Conservation (phyloP, 1,284 basidiomycete genomes). For the Fomitopsis schrenkii region DNA sequence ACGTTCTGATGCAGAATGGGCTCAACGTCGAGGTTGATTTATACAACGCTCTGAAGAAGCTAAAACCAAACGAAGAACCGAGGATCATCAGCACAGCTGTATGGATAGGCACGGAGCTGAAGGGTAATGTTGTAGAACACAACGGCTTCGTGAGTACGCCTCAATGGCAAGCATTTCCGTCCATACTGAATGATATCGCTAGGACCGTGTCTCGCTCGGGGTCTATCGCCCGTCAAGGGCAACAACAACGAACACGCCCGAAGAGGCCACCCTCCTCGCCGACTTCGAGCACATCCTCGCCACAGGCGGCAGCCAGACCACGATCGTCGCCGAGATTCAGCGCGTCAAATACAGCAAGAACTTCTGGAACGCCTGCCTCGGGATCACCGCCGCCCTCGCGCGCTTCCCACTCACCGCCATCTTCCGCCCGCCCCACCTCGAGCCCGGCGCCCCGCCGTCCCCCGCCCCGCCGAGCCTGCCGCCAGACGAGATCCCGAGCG, state of each 20-base stretch:
- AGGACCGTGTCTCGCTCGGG: constrained; percentile 52
- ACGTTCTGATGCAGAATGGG: constrained; percentile 76
- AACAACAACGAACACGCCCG: constrained; percentile 37
- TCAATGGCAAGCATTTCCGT: neutral
- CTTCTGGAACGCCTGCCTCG: constrained; percentile 59
- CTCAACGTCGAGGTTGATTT: constrained; percentile 71
- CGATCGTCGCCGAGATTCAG: constrained; percentile 55
- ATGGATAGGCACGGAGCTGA: constrained; percentile 50
- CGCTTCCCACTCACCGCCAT: constrained; percentile 47
- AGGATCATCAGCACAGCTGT: constrained; percentile 52
- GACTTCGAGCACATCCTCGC: constrained; percentile 44
- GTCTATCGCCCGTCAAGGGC: constrained; percentile 45
- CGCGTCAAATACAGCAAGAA: constrained; percentile 61
- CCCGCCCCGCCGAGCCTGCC: constrained; percentile 13
- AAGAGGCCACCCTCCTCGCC: constrained; percentile 40
- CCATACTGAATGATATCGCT: neutral
- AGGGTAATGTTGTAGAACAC: constrained; percentile 46
- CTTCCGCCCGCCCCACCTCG: constrained; percentile 40
- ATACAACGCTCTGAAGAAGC: constrained; percentile 45
- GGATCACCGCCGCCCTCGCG: constrained; percentile 48
- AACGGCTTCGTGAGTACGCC: constrained; percentile 41
- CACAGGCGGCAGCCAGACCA: constrained; percentile 44
- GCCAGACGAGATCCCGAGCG: constrained; percentile 35
- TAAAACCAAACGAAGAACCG: constrained; percentile 35
- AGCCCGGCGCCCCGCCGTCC: constrained; percentile 16